Evolutionary conservation across 192 early-diverging fungal species (phyloP).

Genomic region (Funneliformis geosporum): DNA sequence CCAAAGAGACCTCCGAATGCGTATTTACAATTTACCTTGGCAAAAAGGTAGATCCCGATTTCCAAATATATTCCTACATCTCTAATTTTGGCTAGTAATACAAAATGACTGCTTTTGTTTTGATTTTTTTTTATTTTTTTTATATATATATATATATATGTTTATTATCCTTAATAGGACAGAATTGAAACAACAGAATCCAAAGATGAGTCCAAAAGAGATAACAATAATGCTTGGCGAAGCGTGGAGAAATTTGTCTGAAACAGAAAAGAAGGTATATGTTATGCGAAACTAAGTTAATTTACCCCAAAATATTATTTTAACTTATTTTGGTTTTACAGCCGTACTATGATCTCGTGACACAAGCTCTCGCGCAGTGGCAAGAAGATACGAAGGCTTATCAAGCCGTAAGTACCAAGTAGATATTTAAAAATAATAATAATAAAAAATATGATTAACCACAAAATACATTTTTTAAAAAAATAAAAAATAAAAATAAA

Average conservation of each 20-base stretch:
- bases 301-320: not conserved
- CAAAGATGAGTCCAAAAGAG: conserved; percentile 42
- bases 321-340: not conserved
- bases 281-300: not conserved
- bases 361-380: not conserved
- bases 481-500: too few species aligned
- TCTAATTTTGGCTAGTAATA: not conserved
- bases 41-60: conserved; percentile 40
- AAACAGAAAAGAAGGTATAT: conserved; percentile 39
- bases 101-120: not conserved
- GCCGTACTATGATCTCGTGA: not conserved
- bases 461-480: too few species aligned
- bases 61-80: not conserved
- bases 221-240: conserved; percentile 46
- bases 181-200: conserved; percentile 46
- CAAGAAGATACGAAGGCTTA: not conserved
- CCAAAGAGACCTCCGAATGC: conserved; percentile 47
- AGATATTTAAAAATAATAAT: not conserved
- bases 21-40: conserved; percentile 41
- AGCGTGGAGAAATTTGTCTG: conserved; percentile 45
- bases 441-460: too few species aligned
- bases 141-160: not conserved
- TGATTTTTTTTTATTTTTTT: not conserved
- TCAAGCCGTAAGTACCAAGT: not conserved
- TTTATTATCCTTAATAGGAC: conserved; percentile 26